Base-by-base conservation (phyloP, 2,329 filamentous ascomycete genomes). In the Cadophora sp. region DNA sequence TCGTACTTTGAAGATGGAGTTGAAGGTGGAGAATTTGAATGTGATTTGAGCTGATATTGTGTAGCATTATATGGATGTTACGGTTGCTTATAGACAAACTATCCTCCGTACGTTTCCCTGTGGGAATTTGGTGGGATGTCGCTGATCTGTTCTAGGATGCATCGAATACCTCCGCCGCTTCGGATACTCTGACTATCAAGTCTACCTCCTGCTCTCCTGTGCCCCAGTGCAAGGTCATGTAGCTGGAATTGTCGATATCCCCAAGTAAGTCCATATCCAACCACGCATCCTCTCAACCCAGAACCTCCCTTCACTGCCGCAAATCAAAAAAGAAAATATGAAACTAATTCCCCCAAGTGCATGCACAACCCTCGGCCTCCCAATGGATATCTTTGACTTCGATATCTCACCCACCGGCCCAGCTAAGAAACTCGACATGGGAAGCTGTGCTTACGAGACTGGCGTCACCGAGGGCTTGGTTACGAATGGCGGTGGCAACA, bases 341-440 rank as follows among this genome's bases (percentile, higher is more conserved):
- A 33, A 33, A 33, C 9, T 33, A 33, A 73, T 24, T 16, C 14
- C 9, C 20, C 33, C 13, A 13, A 56, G 67, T 20, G 92, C 91
- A 0, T 97, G 94, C 76, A 97, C 94, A 4, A 97, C 94, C 0
- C 82, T 97, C 67, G 94, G 93, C 0, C 77, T 97, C 63, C 94
- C 94, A 0, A 93, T 97, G 84, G 94, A 97, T 80, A 96, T 97
- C 62, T 97, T 97, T 74, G 92, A 96, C 76, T 97, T 97, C 79
- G 94, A 97, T 77, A 95, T 97, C 72, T 87, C 88, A 56, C 92
- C 93, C 0, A 72, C 68, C 1, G 84, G 84, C 65, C 83, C 82
- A 5, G 86, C 85, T 2, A 81, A 86, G 76, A 87, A 88, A 81
- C 78, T 83, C 66, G 88, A 94, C 76, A 85, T 94, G 85, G 91